Base-by-base conservation (phyloP, 805 yeast genomes). In the Debaryomyces hansenii region DNA sequence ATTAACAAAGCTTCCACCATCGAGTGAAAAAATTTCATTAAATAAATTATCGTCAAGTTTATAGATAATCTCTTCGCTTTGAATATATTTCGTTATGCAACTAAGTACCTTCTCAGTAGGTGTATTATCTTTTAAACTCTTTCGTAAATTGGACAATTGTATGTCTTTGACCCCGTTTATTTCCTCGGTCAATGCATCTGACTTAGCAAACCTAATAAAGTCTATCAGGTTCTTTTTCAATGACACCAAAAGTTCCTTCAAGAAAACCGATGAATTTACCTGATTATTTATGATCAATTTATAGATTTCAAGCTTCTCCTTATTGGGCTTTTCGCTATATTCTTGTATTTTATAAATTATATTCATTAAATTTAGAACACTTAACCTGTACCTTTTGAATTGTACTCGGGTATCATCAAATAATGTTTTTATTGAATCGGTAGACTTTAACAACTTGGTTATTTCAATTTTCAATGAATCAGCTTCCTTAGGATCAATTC, bases 21-120 rank as follows among this genome's bases (percentile, higher is more conserved):
- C 63, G 42, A 67, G 54, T 5, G 70, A 56, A 43, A 66, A 64
- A 5, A 67, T 55, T 49, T 68, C 73, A 51, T 61, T 56, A 49
- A 68, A 68, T 20, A 67, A 48, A 20, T 59, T 54, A 33, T 60
- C 62, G 28, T 62, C 60, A 33, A 65, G 29, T 5, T 42, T 35
- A 14, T 14, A 18, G 11, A 14, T 42, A 10, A 41, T 3, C 20
- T 14, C 16, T 14, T 33, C 28, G 12, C 6, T 14, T 28, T 39
- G 20, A 12, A 28, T 28, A 18, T 32, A 32, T 20, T 40, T 10
- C n/a, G 32, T 15, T 28, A 18, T 9, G 20, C 20, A 24, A n/a
- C 20, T 28, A 9, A 39, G n/a, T 7, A 29, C 24, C 5, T 14
- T 28, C 2, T 29, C 42, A 28, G 14, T n/a, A 18, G 12, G 16